Conservation (phyloP, 2,329 filamentous ascomycete species). For the Teratosphaeria viscida region DNA sequence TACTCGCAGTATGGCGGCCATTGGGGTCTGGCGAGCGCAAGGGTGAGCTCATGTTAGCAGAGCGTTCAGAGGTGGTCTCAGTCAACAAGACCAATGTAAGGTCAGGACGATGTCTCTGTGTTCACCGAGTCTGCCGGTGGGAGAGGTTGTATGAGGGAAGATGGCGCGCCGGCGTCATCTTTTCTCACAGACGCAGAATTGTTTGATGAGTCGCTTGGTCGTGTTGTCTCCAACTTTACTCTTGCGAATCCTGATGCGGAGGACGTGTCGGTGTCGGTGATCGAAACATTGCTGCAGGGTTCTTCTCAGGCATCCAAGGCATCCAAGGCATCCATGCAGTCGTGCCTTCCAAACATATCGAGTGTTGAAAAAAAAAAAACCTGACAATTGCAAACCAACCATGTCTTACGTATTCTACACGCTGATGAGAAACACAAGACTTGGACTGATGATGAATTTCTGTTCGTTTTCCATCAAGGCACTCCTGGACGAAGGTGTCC, state of each 20-base stretch:
- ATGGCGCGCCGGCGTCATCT: neutral
- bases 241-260: neutral
- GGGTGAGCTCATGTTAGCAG: conserved; percentile 5
- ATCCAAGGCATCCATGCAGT: neutral
- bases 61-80: neutral
- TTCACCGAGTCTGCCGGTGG: neutral
- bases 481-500: too few species aligned
- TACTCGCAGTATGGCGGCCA: conserved; percentile 3
- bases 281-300: neutral
- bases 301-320: neutral
- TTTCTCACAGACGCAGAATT: neutral
- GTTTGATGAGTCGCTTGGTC: neutral
- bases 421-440: too few species aligned
- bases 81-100: neutral
- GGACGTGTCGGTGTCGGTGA: neutral
- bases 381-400: too few species aligned
- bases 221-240: neutral
- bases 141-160: neutral
- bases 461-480: too few species aligned
- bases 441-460: too few species aligned
- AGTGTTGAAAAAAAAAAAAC: too few species aligned
- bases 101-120: neutral
- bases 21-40: conserved; percentile 1
- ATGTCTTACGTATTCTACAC: too few species aligned
- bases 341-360: too few species aligned